These are phyloP conservation scores for Pseudopithomyces chartarum DNA, from an alignment of 2,329 filamentous ascomycete species.

Conservation along the genomic window DNA sequence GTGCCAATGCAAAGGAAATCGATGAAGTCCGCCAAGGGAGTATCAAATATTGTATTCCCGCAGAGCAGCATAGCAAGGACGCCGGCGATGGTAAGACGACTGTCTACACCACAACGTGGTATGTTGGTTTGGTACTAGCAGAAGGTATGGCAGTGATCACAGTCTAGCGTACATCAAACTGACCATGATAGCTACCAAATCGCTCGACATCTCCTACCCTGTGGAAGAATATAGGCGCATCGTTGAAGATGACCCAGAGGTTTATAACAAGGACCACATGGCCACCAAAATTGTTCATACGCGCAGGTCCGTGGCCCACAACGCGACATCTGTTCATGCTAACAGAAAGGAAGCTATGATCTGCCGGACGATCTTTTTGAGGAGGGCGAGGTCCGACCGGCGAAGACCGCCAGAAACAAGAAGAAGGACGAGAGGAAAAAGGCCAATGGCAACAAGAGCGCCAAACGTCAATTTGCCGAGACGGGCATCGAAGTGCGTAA, in stretches of 20 bases:
- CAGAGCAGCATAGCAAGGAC: constrained; percentile 47
- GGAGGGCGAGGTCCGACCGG: constrained; percentile 66
- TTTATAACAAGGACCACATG: neutral
- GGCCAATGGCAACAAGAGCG: constrained; percentile 23
- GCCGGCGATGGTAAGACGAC: constrained; percentile 45
- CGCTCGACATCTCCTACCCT: constrained; percentile 78
- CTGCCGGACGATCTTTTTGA: constrained; percentile 90
- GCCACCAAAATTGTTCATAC: constrained; percentile 78
- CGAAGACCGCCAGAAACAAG: constrained; percentile 50
- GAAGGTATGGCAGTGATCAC: constrained; percentile 62
- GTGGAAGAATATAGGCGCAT: constrained; percentile 86
- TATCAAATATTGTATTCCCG: constrained; percentile 63
- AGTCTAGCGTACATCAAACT: neutral
- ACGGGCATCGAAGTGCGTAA: constrained; percentile 54
- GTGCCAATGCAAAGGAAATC: constrained; percentile 64
- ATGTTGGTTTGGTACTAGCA: constrained; percentile 83
- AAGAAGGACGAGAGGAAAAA: constrained; percentile 31
- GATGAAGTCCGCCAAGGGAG: constrained; percentile 67
- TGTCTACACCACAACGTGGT: constrained; percentile 90
- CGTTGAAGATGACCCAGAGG: constrained; percentile 68
- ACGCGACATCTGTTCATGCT: neutral
- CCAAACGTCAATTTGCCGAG: constrained; percentile 51
- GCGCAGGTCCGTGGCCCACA: constrained; percentile 70
- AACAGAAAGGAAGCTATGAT: constrained; percentile 66
- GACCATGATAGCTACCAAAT: constrained; percentile 33